Evolutionary conservation across 2,329 filamentous ascomycete genomes (phyloP), one percentile per base, ranked within the genome.

Genomic region (Camillea tinctor): DNA sequence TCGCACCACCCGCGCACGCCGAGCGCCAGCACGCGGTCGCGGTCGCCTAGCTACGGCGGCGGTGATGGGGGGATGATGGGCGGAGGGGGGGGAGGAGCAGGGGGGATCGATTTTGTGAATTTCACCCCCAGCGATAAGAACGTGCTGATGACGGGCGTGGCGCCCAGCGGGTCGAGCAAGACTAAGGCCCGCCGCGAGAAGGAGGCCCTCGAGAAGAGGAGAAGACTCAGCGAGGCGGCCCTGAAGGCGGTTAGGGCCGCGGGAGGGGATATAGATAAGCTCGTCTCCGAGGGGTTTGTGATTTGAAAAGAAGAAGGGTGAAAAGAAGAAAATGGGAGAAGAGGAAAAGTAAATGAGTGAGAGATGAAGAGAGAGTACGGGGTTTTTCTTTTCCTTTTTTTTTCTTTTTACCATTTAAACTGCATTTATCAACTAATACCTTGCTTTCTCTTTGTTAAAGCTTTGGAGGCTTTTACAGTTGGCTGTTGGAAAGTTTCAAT

Each of bases 141-240:
- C 15, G 86, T 90, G 71, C 88, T 99, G 50, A 85, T 99, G 75
- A 92, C 86, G 7, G 94, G 93, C 4, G 95, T 99, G 13, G 95
- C 95, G 52, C 94, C 94, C 0, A 93, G 89, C 65, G 95, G 95
- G 9, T 93, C 88, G 67, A 91, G 87, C 66, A 98, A 98, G 84
- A 98, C 95, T 8, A 97, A 97, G 74, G 92, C 92, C n/a, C 80
- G 93, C 58, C 80, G 95, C 55, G 94, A 98, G 75, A 90, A 92
- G 74, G 94, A 97, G 78, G 92, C 92, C 1, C 81, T 84, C 56
- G 94, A 97, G 71, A 88, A 89, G 75, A 81, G 91, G 68, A 78
- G 88, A 66, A 82, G 84, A 72, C 72, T 93, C 58, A 88, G 84
- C 69, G 86, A 91, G 73, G 86, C 87, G 7, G 88, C 90, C 26